A percentile compares a stretch with the other conserved stretches of the same genome.
Conservation (phyloP, 257 asterid species). For the Oldenlandia corymbosa region DNA sequence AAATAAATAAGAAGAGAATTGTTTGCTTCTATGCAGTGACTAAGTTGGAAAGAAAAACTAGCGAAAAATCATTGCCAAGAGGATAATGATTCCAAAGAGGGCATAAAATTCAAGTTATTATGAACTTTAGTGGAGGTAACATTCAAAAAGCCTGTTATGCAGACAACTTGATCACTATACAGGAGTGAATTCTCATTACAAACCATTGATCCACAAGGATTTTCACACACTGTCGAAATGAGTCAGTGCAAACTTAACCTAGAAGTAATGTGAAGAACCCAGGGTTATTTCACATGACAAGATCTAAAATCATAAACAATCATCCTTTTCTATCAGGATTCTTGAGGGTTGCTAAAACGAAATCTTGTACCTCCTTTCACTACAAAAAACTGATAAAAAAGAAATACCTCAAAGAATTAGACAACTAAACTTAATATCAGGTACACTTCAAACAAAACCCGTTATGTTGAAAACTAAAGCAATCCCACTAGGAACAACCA, state of each 20-base stretch:
- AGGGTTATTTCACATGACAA: too few relatives aligned
- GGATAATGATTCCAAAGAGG: neutral
- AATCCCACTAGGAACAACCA: too few relatives aligned
- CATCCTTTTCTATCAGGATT: neutral
- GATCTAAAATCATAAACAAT: neutral
- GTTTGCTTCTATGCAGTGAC: constrained; percentile 43
- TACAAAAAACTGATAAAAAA: too few relatives aligned
- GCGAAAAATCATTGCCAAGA: neutral
- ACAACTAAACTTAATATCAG: neutral
- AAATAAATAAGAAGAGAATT: neutral
- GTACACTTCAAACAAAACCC: neutral
- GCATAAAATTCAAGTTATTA: neutral
- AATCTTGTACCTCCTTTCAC: too few relatives aligned
- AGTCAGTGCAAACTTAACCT: neutral
- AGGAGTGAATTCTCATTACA: neutral
- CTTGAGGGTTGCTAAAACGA: neutral
- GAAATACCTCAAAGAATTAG: neutral
- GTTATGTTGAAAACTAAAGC: neutral
- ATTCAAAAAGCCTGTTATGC: neutral
- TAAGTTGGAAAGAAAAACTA: neutral
- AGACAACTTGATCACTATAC: neutral
- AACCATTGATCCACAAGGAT: neutral
- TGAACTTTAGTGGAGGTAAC: neutral
- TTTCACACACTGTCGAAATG: neutral
- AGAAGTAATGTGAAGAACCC: too few relatives aligned